Evolutionary conservation across 176 grass and related monocot genomes (phyloP).

Genomic region (Dactylis glomerata): DNA sequence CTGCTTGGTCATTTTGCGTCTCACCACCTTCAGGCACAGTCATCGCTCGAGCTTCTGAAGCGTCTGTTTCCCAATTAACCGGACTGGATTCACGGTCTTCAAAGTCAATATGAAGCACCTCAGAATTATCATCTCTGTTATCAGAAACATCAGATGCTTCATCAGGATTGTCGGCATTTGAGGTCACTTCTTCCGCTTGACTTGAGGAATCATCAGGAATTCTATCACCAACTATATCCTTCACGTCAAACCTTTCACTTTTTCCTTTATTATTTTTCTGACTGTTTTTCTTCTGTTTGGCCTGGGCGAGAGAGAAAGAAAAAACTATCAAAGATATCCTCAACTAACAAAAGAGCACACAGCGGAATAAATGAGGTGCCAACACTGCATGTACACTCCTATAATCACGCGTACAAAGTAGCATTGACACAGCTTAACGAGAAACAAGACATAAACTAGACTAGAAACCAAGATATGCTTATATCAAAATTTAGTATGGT

Average conservation of each 20-base stretch:
- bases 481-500: not conserved
- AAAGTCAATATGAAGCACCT: constrained; percentile 58
- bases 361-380: not conserved
- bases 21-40: constrained; percentile 41
- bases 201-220: constrained; percentile 50
- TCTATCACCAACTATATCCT: constrained; percentile 51
- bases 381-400: not conserved
- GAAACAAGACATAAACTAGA: not conserved
- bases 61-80: constrained; percentile 84
- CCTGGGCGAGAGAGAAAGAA: constrained; percentile 26
- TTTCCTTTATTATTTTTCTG: constrained; percentile 76
- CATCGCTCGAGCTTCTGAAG: constrained; percentile 57
- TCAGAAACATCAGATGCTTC: constrained; percentile 84
- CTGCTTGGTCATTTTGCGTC: constrained; percentile 59
- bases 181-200: constrained; percentile 52
- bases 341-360: not conserved
- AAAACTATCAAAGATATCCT: not conserved
- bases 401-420: constrained; percentile 19
- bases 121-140: constrained; percentile 63
- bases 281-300: constrained; percentile 87
- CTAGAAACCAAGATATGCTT: not conserved
- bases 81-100: constrained; percentile 64
- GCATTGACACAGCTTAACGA: not conserved
- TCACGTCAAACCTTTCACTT: constrained; percentile 47
- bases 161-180: constrained; percentile 61